A percentile compares a stretch with the other conserved stretches of the same genome.
These are phyloP conservation scores for Entamoeba histolytica DNA, from an alignment of 208 protist genomes.

Conservation along the genomic window DNA sequence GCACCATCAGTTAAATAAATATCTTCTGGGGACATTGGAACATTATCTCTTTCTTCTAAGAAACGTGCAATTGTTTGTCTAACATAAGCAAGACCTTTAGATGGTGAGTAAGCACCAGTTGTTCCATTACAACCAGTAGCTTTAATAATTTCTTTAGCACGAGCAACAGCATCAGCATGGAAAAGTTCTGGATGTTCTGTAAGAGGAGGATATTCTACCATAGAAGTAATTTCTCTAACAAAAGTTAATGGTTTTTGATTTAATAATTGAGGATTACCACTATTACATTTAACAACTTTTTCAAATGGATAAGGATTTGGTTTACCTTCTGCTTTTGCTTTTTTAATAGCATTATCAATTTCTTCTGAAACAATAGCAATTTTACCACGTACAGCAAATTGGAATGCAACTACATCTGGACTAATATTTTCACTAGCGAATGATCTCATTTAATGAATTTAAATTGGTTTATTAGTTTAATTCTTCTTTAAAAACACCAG, in stretches of 20 bases:
- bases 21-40: slow-evolving; percentile 34
- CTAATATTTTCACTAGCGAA: background rate
- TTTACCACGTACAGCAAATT: too few relatives aligned
- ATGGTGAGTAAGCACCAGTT: slow-evolving; percentile 39
- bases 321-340: too few relatives aligned
- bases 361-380: too few relatives aligned
- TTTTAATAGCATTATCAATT: too few relatives aligned
- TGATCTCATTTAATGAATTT: too few relatives aligned
- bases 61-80: slow-evolving; percentile 59
- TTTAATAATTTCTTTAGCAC: slow-evolving; percentile 52
- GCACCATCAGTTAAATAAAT: slow-evolving; percentile 90
- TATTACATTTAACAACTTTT: slow-evolving; percentile 85
- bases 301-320: slow-evolving; percentile 39
- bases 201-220: slow-evolving; percentile 41
- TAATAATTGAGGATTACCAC: slow-evolving; percentile 87
- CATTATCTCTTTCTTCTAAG: slow-evolving; percentile 64
- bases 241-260: slow-evolving; percentile 81
- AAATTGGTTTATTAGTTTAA: too few relatives aligned
- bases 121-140: slow-evolving; percentile 27
- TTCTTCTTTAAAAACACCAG: too few relatives aligned
- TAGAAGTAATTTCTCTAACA: slow-evolving; percentile 53
- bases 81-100: slow-evolving; percentile 37
- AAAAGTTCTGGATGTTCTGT: slow-evolving; percentile 40
- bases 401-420: too few relatives aligned
- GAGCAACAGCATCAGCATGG: slow-evolving; percentile 58